phyloP scores from a whole-genome alignment of 192 early-diverging fungal species.

The Martensiomyces pterosporus region DNA sequence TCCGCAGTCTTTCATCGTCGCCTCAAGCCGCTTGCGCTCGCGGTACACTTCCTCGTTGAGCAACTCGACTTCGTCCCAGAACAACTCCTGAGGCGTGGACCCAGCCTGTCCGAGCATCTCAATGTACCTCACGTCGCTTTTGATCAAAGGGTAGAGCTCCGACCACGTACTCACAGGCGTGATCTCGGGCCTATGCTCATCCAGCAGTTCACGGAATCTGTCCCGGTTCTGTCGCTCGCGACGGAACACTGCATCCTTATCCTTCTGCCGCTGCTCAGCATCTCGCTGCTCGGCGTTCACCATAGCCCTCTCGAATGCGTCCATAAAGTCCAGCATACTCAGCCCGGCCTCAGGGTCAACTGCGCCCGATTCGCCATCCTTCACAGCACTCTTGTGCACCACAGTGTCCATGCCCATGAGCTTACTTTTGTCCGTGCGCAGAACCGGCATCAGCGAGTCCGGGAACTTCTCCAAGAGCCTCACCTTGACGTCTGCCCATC shows the following conservation, averaged over 20 bases:
- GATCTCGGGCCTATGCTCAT: conserved; percentile 56
- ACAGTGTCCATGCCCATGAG: too few species aligned
- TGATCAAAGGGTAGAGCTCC: conserved; percentile 72
- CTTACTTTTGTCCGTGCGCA: conserved; percentile 7
- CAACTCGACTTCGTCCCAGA: conserved; percentile 86
- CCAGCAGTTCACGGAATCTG: conserved; percentile 64
- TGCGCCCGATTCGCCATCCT: conserved; percentile 5
- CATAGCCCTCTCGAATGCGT: conserved; percentile 70
- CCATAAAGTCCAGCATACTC: conserved; percentile 76
- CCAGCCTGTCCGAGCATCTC: conserved; percentile 76
- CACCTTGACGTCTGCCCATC: conserved; percentile 23
- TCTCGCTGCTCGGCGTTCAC: conserved; percentile 61
- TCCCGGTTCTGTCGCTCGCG: conserved; percentile 72
- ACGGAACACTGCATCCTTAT: conserved; percentile 49
- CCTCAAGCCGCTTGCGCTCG: conserved; percentile 61
- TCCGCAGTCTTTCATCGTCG: conserved; percentile 23
- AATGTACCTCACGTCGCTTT: conserved; percentile 63
- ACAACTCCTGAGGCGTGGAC: conserved; percentile 85
- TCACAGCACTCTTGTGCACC: too few species aligned
- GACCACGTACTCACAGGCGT: conserved; percentile 80
- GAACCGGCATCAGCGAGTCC: conserved; percentile 30
- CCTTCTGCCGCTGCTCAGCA: conserved; percentile 51
- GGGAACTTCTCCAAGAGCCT: conserved; percentile 19
- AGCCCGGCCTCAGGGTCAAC: conserved; percentile 52
- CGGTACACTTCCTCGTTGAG: conserved; percentile 71